Evolutionary conservation across 2,329 filamentous ascomycete species (phyloP).

Genomic region (Phialophora macrospora): DNA sequence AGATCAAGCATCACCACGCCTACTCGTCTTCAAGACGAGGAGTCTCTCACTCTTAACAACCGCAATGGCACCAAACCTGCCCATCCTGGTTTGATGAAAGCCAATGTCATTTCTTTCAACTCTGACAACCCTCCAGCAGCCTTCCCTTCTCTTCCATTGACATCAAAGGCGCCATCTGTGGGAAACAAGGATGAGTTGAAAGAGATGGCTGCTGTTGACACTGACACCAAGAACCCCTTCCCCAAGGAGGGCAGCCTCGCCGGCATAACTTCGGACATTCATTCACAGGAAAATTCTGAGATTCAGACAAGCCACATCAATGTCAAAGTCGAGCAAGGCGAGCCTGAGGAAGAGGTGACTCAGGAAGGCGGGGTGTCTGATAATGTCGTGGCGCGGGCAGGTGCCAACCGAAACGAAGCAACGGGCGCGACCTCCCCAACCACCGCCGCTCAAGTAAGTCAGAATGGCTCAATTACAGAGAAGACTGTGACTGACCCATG

Average conservation of each 20-base stretch:
- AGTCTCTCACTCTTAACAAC: conserved; percentile 28
- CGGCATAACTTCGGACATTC: background rate
- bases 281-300: background rate
- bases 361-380: background rate
- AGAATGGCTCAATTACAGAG: background rate
- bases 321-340: conserved; percentile 3
- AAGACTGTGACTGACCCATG: background rate
- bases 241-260: background rate
- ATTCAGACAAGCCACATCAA: background rate
- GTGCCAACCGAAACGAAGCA: background rate
- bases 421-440: background rate
- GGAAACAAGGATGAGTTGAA: background rate
- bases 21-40: conserved; percentile 41
- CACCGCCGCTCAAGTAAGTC: conserved; percentile 1
- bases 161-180: background rate
- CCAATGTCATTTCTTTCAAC: conserved; percentile 41
- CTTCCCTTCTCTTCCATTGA: conserved; percentile 47
- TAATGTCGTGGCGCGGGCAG: background rate
- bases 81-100: conserved; percentile 37
- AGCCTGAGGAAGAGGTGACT: background rate
- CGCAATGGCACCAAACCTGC: conserved; percentile 28
- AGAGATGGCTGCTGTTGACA: background rate
- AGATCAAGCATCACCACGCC: conserved; percentile 44
- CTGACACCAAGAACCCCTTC: background rate
- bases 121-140: conserved; percentile 49